Base-by-base conservation (phyloP, 2,329 filamentous ascomycete species). In the Emmonsia crescens region DNA sequence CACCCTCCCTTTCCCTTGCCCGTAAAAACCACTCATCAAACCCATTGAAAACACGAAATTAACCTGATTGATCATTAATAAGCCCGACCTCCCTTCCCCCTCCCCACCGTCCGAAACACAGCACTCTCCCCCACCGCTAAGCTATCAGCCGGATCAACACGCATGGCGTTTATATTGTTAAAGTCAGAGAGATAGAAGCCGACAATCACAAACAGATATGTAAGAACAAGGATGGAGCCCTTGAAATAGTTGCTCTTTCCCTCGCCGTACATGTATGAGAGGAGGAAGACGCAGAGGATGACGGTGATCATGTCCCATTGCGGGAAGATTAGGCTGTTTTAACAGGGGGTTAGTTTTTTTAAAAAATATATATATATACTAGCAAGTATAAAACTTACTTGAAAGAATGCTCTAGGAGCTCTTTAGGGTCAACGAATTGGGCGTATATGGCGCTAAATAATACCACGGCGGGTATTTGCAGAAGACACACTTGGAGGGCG, bases 171-270 rank as follows among this genome's bases (percentile, higher is more conserved):
- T 62, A 82, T 74, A 65, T 82, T 80, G 64, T 78, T 82, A 71
- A 82, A 88, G 29, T 84, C 83, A 59, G 90, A 91, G 63, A 96
- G 88, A 76, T 91, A 97, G 79, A 95, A 99, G 1, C 94, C 94
- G 52, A 90, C 84, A 33, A 96, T 80, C 57, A 99, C 91, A 33
- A 97, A 94, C 29, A 97, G 76, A 73, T 99, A 99, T 40, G 90
- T 94, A 58, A 99, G 79, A 65, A 97, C 85, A 59, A 99, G 81
- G 68, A 97, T 96, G 66, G 90, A 96, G 59, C 94, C 94, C 79
- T 99, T 99, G 85, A 99, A 99, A 76, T 99, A 99, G 76, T 99
- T 99, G 80, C 92, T 97, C 84, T 99, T 99, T 48, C 94, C 94
- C 77, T 99, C 94, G 59, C 93, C 90, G 69, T 97, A 96, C 80